Percentiles rank a stretch among this genome's conserved stretches.
phyloP scores from a whole-genome alignment of 345 rosid genomes.

The Durio zibethinus region DNA sequence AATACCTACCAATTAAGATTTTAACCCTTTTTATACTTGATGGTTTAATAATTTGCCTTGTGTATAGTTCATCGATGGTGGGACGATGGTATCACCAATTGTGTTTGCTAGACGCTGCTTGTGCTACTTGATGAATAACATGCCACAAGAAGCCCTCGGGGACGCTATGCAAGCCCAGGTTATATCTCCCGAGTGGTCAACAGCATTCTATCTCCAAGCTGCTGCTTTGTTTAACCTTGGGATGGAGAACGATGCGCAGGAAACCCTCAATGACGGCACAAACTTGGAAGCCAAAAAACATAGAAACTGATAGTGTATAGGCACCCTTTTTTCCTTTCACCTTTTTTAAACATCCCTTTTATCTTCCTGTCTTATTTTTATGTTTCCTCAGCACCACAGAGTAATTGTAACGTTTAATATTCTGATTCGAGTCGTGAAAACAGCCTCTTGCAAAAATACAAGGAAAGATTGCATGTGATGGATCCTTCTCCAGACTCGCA shows the following conservation, averaged over 20 bases:
- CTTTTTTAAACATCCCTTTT: conserved; percentile 31
- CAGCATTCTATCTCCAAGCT: conserved; percentile 80
- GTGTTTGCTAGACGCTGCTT: conserved; percentile 77
- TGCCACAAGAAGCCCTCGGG: conserved; percentile 81
- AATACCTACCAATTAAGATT: not conserved
- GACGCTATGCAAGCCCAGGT: conserved; percentile 85
- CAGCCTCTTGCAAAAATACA: no score
- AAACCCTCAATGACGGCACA: conserved; percentile 85
- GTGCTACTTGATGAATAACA: conserved; percentile 62
- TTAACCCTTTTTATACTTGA: not conserved
- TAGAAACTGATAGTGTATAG: conserved; percentile 54
- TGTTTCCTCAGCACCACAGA: conserved; percentile 32
- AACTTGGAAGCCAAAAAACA: conserved; percentile 64
- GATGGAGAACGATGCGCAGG: conserved; percentile 73
- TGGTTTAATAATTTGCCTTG: not conserved
- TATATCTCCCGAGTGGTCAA: conserved; percentile 73
- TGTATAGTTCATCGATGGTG: conserved; percentile 66
- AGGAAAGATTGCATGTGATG: no score
- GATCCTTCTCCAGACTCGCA: no score
- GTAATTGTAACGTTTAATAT: conserved; percentile 16
- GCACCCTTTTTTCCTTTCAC: conserved; percentile 13
- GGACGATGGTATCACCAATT: conserved; percentile 75
- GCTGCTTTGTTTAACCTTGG: conserved; percentile 81
- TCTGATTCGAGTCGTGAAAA: no score
- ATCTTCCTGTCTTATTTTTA: conserved; percentile 20